Conservation (phyloP, 129 eudicot genomes). For the Artemisia annua region DNA sequence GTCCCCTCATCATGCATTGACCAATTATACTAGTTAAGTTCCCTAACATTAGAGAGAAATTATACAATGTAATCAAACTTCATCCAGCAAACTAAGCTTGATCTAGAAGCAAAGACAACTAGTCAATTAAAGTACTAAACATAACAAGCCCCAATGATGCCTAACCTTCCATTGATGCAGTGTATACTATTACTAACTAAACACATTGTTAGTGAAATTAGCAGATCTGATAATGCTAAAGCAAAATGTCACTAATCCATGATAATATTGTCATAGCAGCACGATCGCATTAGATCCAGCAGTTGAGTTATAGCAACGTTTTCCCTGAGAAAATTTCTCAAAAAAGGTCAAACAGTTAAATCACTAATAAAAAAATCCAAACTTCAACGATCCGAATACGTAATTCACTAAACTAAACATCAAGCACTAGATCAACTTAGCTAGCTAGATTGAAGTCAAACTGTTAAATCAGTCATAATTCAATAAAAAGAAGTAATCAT, state of each 20-base stretch:
- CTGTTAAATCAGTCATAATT: too few species aligned
- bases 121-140: neutral
- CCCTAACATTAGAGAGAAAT: neutral
- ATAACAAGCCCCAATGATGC: too few species aligned
- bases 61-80: too few species aligned
- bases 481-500: too few species aligned
- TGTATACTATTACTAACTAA: neutral
- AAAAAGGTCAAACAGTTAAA: neutral
- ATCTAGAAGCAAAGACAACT: slow-evolving; percentile 12
- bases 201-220: neutral
- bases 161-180: neutral
- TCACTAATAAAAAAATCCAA: neutral
- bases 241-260: neutral
- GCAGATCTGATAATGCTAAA: slow-evolving; percentile 12
- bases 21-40: neutral
- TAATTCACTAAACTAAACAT: neutral
- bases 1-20: neutral
- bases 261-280: too few species aligned
- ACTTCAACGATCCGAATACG: neutral
- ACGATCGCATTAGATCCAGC: slow-evolving; percentile 15
- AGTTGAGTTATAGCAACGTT: neutral
- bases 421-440: neutral
- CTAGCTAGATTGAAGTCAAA: too few species aligned
- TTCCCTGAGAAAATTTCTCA: too few species aligned
- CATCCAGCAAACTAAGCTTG: neutral